A percentile compares a stretch with the other conserved stretches of the same genome.
Evolutionary conservation across 2,329 filamentous ascomycete genomes (phyloP).

Genomic region (Trichocomaceae sp.): DNA sequence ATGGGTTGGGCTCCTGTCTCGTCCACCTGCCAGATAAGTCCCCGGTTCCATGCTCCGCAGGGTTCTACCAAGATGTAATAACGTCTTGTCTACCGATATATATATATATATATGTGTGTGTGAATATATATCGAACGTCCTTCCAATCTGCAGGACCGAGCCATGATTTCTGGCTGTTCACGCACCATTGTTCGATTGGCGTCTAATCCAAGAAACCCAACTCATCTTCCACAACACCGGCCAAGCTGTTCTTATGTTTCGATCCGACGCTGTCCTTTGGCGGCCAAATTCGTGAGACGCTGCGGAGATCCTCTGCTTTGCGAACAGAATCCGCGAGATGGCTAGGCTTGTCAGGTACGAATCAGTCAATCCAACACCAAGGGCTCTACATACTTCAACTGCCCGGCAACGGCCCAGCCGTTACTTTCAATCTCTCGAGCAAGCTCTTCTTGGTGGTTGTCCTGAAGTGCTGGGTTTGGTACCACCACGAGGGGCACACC

Average conservation of each 20-base stretch:
- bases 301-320: conserved; percentile 43
- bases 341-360: conserved; percentile 2
- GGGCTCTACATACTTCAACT: conserved; percentile 48
- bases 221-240: conserved; percentile 51
- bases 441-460: conserved; percentile 88
- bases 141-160: neutral
- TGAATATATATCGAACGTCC: neutral
- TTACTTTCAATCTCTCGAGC: conserved; percentile 67
- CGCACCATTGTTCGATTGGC: neutral
- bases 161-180: neutral
- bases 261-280: conserved; percentile 42
- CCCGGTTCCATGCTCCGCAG: neutral
- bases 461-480: conserved; percentile 71
- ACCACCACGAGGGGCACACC: conserved; percentile 78
- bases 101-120: too few species aligned
- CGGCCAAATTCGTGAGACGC: conserved; percentile 43
- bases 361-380: conserved; percentile 11
- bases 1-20: neutral
- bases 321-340: conserved; percentile 40
- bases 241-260: conserved; percentile 39
- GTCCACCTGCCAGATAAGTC: neutral
- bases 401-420: conserved; percentile 69
- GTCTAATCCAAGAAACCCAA: conserved; percentile 49
- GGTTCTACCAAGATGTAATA: neutral
- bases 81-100: too few species aligned